These are phyloP conservation scores for Bipolaris gigantea DNA, from an alignment of 2,329 filamentous ascomycete species.

Conservation along the genomic window DNA sequence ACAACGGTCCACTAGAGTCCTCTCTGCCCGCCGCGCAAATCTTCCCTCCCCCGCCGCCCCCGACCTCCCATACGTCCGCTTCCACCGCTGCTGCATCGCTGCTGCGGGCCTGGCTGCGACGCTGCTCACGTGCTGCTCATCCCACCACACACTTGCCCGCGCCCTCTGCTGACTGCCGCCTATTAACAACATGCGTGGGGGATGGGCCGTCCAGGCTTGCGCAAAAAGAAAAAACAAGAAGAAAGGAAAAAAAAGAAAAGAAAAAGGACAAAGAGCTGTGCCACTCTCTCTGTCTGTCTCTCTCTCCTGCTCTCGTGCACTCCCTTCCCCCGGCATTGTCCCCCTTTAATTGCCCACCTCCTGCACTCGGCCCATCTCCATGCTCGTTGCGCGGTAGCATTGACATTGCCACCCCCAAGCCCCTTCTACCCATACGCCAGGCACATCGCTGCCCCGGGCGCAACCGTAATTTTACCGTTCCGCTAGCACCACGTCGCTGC, in stretches of 20 bases:
- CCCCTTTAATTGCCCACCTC: background rate
- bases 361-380: background rate
- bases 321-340: background rate
- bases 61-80: slow-evolving; percentile 15
- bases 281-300: background rate
- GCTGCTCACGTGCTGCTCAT: slow-evolving; percentile 8
- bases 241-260: too few species aligned
- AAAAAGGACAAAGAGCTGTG: too few species aligned
- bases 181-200: slow-evolving; percentile 14
- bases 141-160: background rate
- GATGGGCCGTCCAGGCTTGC: slow-evolving; percentile 1
- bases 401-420: slow-evolving; percentile 5
- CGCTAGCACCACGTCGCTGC: slow-evolving; percentile 20
- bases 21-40: too few species aligned
- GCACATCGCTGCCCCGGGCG: slow-evolving; percentile 7
- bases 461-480: slow-evolving; percentile 14
- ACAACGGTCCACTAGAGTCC: slow-evolving; percentile 5
- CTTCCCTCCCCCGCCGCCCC: too few species aligned
- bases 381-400: background rate
- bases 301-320: background rate
- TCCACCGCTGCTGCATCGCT: too few species aligned
- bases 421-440: slow-evolving; percentile 1
- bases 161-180: slow-evolving; percentile 9
- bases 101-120: background rate
- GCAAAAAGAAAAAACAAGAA: slow-evolving; percentile 4